Base-by-base conservation (phyloP, 179 eudicot species). In the Nepenthes alata region DNA sequence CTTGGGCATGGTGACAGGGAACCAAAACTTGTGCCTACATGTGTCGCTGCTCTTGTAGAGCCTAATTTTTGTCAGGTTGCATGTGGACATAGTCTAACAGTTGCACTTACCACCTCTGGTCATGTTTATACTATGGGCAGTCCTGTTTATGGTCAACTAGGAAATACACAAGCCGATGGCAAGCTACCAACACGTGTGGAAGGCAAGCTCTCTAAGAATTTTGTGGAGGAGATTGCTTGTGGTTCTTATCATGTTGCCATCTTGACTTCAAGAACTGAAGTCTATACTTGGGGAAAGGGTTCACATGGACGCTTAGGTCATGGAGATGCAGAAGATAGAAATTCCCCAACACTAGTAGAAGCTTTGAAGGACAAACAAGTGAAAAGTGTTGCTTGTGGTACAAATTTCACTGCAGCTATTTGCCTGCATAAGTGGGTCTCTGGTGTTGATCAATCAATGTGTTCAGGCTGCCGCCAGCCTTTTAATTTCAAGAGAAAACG, bases 371-470 rank as follows among this genome's bases (percentile, higher is more conserved):
- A 91, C 72, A 91, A 91, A 72, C 98, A 91, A 76, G 98, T 89
- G 38, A 85, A 83, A 81, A 85, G 90, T 80, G 67, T 91, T 71
- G 90, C 96, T 58, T 91, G 96, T 78, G 96, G 98, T 57, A 77
- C 85, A 59, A 86, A 89, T 74, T 91, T 85, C 72, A 89, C 96
- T 59, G 91, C 95, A 52, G 96, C 90, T 61, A 86, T 91, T 64
- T 89, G 96, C 75, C 83, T 91, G 63, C 98, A 91, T 75, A 91
- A 91, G 79, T 86, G 95, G 98, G 90, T 85, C 58, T 91, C 98
- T 11, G 96, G 95, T 44, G 78, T 83, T 63, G 98, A 91, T 66
- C 95, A 86, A 66, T 89, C 98, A 49, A 89, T 91, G 87, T 91
- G 98, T 59, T 91, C 98, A 61, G 98, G 96, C 35, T 91, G 98